Evolutionary conservation across 2,329 filamentous ascomycete species (phyloP).

Genomic region (Aspergillus niger): DNA sequence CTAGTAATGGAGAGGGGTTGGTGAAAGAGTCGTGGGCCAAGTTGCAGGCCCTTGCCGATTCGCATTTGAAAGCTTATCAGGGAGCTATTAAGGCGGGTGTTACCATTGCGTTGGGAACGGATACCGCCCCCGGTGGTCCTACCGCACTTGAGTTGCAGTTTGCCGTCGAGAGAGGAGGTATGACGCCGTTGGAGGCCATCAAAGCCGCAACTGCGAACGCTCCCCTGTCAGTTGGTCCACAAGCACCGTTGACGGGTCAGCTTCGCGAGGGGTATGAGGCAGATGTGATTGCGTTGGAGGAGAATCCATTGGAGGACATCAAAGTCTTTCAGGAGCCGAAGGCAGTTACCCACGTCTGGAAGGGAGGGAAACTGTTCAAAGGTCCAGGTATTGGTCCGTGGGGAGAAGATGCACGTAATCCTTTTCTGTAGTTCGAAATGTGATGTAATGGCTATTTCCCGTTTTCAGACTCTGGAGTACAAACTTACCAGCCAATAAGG

Average conservation of each 20-base stretch:
- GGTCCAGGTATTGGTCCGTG: conserved; percentile 1
- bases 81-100: conserved; percentile 4
- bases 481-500: too few relatives aligned
- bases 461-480: too few relatives aligned
- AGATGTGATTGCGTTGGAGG: conserved; percentile 2
- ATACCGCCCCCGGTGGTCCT: neutral
- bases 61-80: neutral
- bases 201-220: conserved; percentile 1
- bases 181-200: conserved; percentile 3
- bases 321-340: neutral
- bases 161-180: conserved; percentile 4
- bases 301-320: neutral
- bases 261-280: conserved; percentile 5
- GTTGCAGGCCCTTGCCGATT: neutral
- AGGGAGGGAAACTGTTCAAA: neutral
- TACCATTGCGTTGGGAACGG: conserved; percentile 3
- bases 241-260: conserved; percentile 1
- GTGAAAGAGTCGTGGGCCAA: conserved; percentile 4
- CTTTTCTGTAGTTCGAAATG: neutral
- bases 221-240: neutral
- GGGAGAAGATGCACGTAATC: neutral
- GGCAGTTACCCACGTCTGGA: conserved; percentile 4
- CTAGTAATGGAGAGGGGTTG: neutral
- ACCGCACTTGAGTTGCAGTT: neutral
- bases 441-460: neutral